Conservation (phyloP, 2,329 filamentous ascomycete species). For the Fonsecaea pugnacius region DNA sequence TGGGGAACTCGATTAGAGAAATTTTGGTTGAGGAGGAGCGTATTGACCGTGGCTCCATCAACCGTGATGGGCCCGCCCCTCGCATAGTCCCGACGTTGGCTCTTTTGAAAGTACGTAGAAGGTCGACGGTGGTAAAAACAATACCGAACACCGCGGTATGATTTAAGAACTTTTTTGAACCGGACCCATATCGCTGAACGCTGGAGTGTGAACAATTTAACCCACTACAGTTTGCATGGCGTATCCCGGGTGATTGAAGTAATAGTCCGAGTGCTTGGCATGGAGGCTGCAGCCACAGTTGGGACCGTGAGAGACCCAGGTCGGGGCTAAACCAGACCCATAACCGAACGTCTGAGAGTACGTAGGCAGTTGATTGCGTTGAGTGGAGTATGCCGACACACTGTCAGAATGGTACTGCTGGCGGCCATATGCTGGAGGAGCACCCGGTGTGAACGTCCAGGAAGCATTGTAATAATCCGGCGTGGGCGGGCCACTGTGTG, state of each 20-base stretch:
- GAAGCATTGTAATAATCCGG: conserved; percentile 53
- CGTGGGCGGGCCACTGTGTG: conserved; percentile 54
- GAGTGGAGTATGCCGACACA: conserved; percentile 31
- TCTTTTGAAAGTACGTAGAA: background rate
- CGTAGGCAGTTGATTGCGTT: conserved; percentile 31
- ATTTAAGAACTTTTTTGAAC: conserved; percentile 29
- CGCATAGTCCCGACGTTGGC: background rate
- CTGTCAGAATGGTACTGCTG: conserved; percentile 28
- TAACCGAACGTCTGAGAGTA: conserved; percentile 28
- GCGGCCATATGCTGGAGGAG: conserved; percentile 25
- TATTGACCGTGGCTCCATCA: background rate
- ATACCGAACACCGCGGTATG: conserved; percentile 19
- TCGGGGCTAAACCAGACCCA: conserved; percentile 33
- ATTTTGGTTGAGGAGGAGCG: conserved; percentile 21
- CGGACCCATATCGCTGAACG: conserved; percentile 27
- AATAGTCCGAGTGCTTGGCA: conserved; percentile 55
- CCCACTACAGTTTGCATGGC: conserved; percentile 37
- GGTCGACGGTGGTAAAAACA: conserved; percentile 25
- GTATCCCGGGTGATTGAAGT: conserved; percentile 44
- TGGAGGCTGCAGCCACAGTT: conserved; percentile 56
- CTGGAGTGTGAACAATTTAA: conserved; percentile 29
- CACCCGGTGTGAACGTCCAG: conserved; percentile 47
- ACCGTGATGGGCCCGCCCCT: conserved; percentile 1
- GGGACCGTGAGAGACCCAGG: conserved; percentile 53
- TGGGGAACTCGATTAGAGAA: conserved; percentile 30